phyloP scores from a whole-genome alignment of 2,329 filamentous ascomycete species.

The Dactylellina cionopaga region DNA sequence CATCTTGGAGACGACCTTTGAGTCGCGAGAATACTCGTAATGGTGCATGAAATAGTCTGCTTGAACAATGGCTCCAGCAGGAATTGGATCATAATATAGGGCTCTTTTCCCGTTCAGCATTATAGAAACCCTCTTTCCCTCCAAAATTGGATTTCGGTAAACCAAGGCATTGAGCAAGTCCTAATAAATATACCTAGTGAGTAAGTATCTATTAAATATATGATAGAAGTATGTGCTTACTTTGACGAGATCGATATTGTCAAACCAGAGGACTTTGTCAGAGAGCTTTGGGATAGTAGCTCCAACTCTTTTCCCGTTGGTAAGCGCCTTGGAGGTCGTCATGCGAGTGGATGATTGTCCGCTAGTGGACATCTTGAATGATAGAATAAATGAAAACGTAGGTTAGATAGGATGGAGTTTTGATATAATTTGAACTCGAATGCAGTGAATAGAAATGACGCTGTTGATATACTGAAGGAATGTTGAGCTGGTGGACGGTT shows the following conservation, averaged over 20 bases:
- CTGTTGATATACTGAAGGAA: no score
- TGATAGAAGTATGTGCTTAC: neutral
- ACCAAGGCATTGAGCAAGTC: neutral
- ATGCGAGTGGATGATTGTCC: no score
- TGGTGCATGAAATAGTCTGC: neutral
- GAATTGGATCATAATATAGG: neutral
- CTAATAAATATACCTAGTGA: neutral
- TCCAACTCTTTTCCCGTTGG: neutral
- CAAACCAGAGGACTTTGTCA: slow-evolving; percentile 5
- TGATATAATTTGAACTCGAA: no score
- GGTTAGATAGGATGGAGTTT: no score
- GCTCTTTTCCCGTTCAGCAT: slow-evolving; percentile 1
- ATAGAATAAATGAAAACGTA: no score
- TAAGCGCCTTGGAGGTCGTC: neutral
- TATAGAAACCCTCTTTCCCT: slow-evolving; percentile 4
- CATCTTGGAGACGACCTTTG: no score
- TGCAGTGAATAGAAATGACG: no score
- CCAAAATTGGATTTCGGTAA: slow-evolving; percentile 5
- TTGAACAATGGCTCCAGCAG: neutral
- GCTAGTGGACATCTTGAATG: no score
- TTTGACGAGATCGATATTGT: neutral
- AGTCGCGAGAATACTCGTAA: no score
- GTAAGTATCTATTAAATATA: no score
- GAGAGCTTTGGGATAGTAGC: slow-evolving; percentile 8
- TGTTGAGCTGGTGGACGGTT: no score